Percentiles rank a stretch among this genome's conserved stretches.
Evolutionary conservation across 108 stramenopile genomes (phyloP).

Genomic region (Nitzschia palea): DNA sequence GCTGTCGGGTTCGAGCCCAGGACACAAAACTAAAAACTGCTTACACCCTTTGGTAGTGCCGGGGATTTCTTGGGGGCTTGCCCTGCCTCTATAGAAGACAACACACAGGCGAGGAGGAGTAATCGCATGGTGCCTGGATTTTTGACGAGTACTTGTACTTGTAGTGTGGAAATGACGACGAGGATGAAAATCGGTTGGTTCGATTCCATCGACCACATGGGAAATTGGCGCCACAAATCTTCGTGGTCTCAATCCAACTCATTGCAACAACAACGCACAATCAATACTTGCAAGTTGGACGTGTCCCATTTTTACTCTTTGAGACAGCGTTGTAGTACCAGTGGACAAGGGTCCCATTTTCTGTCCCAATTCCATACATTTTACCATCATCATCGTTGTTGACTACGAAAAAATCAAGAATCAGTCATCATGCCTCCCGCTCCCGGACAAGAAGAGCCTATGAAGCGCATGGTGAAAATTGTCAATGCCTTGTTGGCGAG

Average conservation of each 20-base stretch:
- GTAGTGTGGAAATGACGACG: too few relatives aligned
- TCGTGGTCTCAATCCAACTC: background rate
- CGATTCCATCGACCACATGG: background rate
- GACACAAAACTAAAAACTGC: background rate
- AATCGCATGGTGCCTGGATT: background rate
- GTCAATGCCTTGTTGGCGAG: slow-evolving; percentile 64
- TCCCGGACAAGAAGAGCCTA: slow-evolving; percentile 51
- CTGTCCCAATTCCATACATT: too few relatives aligned
- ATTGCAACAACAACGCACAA: background rate
- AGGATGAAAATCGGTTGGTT: background rate
- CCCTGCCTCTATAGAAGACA: background rate
- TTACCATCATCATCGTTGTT: background rate
- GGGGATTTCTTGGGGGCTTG: slow-evolving; percentile 19
- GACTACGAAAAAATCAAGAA: background rate
- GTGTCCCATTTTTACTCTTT: too few relatives aligned
- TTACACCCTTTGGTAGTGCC: slow-evolving; percentile 20
- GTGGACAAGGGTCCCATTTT: too few relatives aligned
- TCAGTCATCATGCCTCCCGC: slow-evolving; percentile 38
- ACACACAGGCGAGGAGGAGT: background rate
- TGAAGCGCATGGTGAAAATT: slow-evolving; percentile 61
- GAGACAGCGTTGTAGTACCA: too few relatives aligned
- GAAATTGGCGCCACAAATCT: background rate
- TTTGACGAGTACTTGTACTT: too few relatives aligned
- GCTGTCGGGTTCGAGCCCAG: too few relatives aligned
- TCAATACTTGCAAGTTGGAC: too few relatives aligned